Evolutionary conservation across 73 alveolate genomes (phyloP).

Genomic region (Halteria grandinella): DNA sequence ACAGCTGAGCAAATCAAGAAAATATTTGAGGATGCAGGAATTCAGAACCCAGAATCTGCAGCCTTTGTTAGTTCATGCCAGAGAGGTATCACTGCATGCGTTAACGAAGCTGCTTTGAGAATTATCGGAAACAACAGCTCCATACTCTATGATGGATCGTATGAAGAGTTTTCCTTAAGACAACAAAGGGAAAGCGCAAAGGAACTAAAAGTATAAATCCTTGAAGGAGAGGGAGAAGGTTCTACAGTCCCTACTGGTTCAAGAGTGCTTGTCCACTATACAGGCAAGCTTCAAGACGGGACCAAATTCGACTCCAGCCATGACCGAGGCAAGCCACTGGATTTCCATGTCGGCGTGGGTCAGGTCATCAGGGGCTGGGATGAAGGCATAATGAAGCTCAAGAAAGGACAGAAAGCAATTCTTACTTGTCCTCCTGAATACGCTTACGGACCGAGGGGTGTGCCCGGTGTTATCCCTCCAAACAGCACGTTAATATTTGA

Average conservation of each 20-base stretch:
- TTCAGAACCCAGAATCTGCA: neutral
- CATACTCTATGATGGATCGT: slow-evolving; percentile 46
- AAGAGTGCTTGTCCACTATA: slow-evolving; percentile 77
- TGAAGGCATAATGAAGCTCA: slow-evolving; percentile 92
- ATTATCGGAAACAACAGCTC: slow-evolving; percentile 11
- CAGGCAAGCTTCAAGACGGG: slow-evolving; percentile 74
- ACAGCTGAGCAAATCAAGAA: neutral
- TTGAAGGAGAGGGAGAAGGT: too few species aligned
- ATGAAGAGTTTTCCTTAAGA: slow-evolving; percentile 13
- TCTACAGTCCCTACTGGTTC: too few species aligned
- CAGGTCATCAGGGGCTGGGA: slow-evolving; percentile 98
- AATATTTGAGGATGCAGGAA: slow-evolving; percentile 2
- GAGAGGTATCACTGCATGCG: slow-evolving; percentile 53
- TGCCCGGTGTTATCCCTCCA: slow-evolving; percentile 91
- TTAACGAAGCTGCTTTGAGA: slow-evolving; percentile 49
- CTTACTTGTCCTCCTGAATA: slow-evolving; percentile 84
- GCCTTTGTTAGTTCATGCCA: slow-evolving; percentile 11
- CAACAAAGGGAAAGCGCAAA: neutral
- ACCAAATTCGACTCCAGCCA: slow-evolving; percentile 66
- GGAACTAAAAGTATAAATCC: too few species aligned
- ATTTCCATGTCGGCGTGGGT: slow-evolving; percentile 88
- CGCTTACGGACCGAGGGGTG: slow-evolving; percentile 92
- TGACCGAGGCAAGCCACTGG: slow-evolving; percentile 63
- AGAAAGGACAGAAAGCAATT: slow-evolving; percentile 88
- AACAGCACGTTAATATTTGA: slow-evolving; percentile 87